Percentiles rank a stretch among this genome's conserved stretches.
Conservation (phyloP, 306 rosid species). For the Pterocarpus santalinus region DNA sequence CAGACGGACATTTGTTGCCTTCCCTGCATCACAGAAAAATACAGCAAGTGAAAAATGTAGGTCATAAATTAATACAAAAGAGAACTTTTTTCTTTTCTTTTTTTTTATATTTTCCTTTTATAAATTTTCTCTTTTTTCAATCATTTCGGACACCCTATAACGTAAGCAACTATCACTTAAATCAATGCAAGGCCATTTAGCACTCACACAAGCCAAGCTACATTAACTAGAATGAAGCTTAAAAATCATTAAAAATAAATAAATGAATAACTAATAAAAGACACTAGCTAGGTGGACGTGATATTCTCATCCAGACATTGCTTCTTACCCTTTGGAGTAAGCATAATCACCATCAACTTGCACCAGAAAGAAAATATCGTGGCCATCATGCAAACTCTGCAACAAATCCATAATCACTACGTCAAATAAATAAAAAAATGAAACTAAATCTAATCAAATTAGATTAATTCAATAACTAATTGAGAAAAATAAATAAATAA, state of each 20-base stretch:
- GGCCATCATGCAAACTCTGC: conserved; percentile 93
- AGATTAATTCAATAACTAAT: neutral
- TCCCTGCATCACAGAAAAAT: conserved; percentile 60
- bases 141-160: conserved; percentile 13
- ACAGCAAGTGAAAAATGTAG: conserved; percentile 42
- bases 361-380: conserved; percentile 78
- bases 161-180: neutral
- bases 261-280: no score
- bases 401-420: conserved; percentile 36
- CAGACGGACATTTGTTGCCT: conserved; percentile 82
- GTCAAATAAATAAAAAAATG: neutral
- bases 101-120: conserved; percentile 1
- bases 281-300: no score
- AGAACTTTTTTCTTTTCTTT: neutral
- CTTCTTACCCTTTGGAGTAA: conserved; percentile 80
- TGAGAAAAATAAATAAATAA: no score
- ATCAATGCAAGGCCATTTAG: conserved; percentile 2
- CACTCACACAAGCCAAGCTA: conserved; percentile 8
- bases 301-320: conserved; percentile 14
- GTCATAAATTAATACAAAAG: conserved; percentile 16
- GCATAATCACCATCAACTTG: conserved; percentile 83
- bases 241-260: neutral
- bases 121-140: conserved; percentile 11
- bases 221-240: neutral
- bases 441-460: neutral